Conservation (phyloP, 148 eudicot genomes). For the Silene latifolia region DNA sequence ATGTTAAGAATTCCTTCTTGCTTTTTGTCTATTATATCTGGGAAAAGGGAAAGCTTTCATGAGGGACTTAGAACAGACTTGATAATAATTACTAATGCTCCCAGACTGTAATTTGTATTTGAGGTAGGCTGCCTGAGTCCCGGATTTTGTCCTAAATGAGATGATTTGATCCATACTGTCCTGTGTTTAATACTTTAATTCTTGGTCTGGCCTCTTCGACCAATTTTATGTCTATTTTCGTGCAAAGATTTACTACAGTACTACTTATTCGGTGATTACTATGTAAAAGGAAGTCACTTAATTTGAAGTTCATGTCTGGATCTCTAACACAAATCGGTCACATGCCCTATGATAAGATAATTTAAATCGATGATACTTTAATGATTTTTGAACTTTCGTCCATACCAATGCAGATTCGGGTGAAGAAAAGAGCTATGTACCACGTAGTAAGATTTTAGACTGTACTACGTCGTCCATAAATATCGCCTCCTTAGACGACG, state of each 20-base stretch:
- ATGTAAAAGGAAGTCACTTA: neutral
- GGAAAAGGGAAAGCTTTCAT: neutral
- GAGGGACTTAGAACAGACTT: neutral
- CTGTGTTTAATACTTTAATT: neutral
- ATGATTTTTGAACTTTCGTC: slow-evolving; percentile 3
- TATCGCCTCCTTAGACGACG: slow-evolving; percentile 49
- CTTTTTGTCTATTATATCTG: neutral
- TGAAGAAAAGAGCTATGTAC: slow-evolving; percentile 40
- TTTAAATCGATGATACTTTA: neutral
- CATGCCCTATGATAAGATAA: neutral
- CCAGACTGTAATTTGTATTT: neutral
- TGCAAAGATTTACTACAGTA: neutral
- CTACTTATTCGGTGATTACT: neutral
- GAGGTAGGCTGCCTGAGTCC: neutral
- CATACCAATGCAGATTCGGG: slow-evolving; percentile 45
- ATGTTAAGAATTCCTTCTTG: neutral
- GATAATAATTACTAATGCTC: neutral
- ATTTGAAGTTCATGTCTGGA: neutral
- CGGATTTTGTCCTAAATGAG: neutral
- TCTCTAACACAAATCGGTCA: neutral
- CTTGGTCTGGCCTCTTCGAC: neutral
- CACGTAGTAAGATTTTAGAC: slow-evolving; percentile 62
- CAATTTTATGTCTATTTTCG: neutral
- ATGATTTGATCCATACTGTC: neutral
- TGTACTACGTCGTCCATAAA: slow-evolving; percentile 61